Evolutionary conservation across 768 basidiomycete species (phyloP).

Genomic region (Harrya chromipes): DNA sequence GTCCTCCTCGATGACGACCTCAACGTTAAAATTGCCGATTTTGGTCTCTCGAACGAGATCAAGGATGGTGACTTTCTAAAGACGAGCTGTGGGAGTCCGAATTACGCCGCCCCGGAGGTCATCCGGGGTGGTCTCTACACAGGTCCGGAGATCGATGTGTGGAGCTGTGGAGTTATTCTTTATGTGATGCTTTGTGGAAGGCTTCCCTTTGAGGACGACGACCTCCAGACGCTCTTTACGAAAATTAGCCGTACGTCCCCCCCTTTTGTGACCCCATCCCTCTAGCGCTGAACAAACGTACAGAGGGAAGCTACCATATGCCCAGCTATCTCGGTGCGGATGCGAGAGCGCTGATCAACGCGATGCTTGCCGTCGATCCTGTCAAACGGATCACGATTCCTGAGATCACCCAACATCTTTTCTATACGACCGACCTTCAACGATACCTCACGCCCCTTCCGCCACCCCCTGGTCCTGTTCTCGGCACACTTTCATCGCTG

Average conservation of each 20-base stretch:
- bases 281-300: not conserved
- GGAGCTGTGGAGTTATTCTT: slow-evolving; percentile 98
- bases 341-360: slow-evolving; percentile 72
- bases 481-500: slow-evolving; percentile 69
- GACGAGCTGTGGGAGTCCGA: slow-evolving; percentile 97
- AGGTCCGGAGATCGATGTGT: slow-evolving; percentile 97
- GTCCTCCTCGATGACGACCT: slow-evolving; percentile 35
- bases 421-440: slow-evolving; percentile 82
- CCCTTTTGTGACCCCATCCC: not conserved
- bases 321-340: slow-evolving; percentile 79
- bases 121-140: slow-evolving; percentile 94
- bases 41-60: slow-evolving; percentile 94
- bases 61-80: slow-evolving; percentile 95
- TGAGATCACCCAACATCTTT: slow-evolving; percentile 88
- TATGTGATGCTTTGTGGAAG: slow-evolving; percentile 97
- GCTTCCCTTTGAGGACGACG: slow-evolving; percentile 96
- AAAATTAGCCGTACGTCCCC: slow-evolving; percentile 80
- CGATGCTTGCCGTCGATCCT: slow-evolving; percentile 94
- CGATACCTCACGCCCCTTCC: slow-evolving; percentile 85
- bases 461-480: slow-evolving; percentile 70
- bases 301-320: slow-evolving; percentile 85
- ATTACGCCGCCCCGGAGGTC: slow-evolving; percentile 98
- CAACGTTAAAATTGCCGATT: slow-evolving; percentile 40
- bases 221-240: slow-evolving; percentile 87
- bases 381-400: slow-evolving; percentile 92